These are phyloP conservation scores for Ochetophila trinervis DNA, from an alignment of 306 rosid genomes.

Conservation along the genomic window DNA sequence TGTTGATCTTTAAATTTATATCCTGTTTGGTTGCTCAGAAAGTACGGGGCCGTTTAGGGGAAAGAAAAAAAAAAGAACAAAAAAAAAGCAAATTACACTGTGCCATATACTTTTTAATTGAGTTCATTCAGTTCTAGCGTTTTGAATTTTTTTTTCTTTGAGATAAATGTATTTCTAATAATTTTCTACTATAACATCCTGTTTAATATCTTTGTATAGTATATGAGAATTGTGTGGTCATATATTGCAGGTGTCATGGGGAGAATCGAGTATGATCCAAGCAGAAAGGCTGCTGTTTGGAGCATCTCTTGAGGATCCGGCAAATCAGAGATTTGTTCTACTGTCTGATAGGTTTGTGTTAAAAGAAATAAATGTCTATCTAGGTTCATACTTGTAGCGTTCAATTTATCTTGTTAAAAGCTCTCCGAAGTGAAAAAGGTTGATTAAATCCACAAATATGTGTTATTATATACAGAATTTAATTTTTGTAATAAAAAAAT, in stretches of 20 bases:
- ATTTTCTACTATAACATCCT: no score
- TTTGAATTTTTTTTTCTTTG: background rate
- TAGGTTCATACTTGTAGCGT: background rate
- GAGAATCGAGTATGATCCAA: slow-evolving; percentile 52
- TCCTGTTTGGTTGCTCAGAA: background rate
- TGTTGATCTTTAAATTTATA: background rate
- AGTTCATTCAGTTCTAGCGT: background rate
- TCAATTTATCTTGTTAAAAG: no score
- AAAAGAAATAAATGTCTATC: background rate
- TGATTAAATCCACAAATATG: no score
- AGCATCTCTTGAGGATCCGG: slow-evolving; percentile 77
- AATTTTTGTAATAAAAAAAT: background rate
- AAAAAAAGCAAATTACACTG: background rate
- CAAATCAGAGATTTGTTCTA: slow-evolving; percentile 92
- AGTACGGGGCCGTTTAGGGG: background rate
- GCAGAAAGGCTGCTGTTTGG: slow-evolving; percentile 41
- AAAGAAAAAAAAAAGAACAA: background rate
- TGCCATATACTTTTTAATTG: background rate
- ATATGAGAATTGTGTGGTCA: background rate
- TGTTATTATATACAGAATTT: background rate
- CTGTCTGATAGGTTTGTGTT: slow-evolving; percentile 81
- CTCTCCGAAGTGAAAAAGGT: no score
- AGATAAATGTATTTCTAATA: no score
- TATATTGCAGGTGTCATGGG: slow-evolving; percentile 47
- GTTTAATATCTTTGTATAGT: background rate